A percentile compares a stretch with the other conserved stretches of the same genome.
These are phyloP conservation scores for Alternaria sp. DNA, from an alignment of 2,329 filamentous ascomycete species.

Conservation along the genomic window DNA sequence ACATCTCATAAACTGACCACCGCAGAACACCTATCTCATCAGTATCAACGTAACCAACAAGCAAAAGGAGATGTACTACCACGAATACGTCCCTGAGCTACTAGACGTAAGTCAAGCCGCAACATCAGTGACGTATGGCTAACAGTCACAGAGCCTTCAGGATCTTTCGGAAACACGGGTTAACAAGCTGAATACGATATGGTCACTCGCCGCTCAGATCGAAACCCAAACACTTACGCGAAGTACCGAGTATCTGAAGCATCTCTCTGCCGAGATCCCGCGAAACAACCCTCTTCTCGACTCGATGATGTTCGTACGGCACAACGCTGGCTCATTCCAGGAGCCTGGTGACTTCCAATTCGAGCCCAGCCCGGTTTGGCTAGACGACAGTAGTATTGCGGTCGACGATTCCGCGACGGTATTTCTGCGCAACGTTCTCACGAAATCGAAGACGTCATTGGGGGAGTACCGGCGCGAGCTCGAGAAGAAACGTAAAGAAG, in stretches of 20 bases:
- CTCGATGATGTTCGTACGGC: conserved; percentile 96
- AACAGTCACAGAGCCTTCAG: conserved; percentile 69
- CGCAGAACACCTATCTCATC: conserved; percentile 89
- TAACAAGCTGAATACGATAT: conserved; percentile 81
- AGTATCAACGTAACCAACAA: conserved; percentile 96
- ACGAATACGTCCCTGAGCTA: conserved; percentile 93
- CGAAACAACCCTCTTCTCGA: conserved; percentile 89
- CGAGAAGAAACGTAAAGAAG: conserved; percentile 84
- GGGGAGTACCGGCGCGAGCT: conserved; percentile 81
- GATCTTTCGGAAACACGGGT: conserved; percentile 91
- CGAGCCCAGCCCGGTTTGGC: conserved; percentile 95
- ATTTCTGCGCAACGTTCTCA: conserved; percentile 87
- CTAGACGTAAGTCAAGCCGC: conserved; percentile 69
- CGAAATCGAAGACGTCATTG: conserved; percentile 86
- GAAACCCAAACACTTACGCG: conserved; percentile 80
- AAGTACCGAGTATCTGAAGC: conserved; percentile 73
- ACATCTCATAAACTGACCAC: conserved; percentile 28
- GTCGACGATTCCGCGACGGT: conserved; percentile 86
- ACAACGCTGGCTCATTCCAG: conserved; percentile 83
- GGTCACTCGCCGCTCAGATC: conserved; percentile 79
- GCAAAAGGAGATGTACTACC: conserved; percentile 95
- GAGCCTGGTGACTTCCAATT: conserved; percentile 86
- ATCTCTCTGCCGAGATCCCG: conserved; percentile 79
- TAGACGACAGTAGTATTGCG: conserved; percentile 87
- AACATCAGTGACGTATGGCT: background rate